phyloP scores from a whole-genome alignment of 257 asterid species.

The Fraxinus excelsior region DNA sequence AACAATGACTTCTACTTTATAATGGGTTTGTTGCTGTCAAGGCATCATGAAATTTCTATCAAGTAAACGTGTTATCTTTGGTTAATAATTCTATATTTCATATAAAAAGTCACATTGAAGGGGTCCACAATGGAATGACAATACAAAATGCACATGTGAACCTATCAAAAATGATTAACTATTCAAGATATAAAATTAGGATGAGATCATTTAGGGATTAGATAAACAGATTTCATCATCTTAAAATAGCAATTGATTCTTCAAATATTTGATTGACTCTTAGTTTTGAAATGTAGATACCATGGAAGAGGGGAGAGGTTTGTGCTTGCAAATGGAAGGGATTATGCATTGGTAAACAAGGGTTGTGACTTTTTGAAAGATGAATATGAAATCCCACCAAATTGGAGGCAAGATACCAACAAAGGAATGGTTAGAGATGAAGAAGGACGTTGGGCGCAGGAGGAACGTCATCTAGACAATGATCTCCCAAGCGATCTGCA shows the following conservation, averaged over 20 bases:
- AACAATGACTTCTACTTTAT: not conserved
- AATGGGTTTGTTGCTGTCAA: not conserved
- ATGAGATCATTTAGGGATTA: not conserved
- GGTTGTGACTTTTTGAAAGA: slow-evolving; percentile 51
- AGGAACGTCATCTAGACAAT: slow-evolving; percentile 39
- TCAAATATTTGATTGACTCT: not conserved
- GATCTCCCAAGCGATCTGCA: slow-evolving; percentile 38
- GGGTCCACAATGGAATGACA: not conserved
- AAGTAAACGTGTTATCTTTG: not conserved
- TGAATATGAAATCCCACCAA: slow-evolving; percentile 47
- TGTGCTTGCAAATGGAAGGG: slow-evolving; percentile 42
- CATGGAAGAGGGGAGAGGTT: slow-evolving; percentile 54
- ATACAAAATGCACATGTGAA: not conserved
- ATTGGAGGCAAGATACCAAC: slow-evolving; percentile 59
- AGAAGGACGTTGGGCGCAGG: slow-evolving; percentile 53
- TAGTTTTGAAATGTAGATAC: slow-evolving; percentile 36
- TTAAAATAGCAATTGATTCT: not conserved
- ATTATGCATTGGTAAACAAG: slow-evolving; percentile 57
- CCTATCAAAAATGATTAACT: not conserved
- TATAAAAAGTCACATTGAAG: not conserved
- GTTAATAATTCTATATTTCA: not conserved
- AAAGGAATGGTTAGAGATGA: slow-evolving; percentile 54
- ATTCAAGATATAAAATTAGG: not conserved
- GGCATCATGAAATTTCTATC: not conserved
- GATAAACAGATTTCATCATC: not conserved